Conservation (phyloP, 2,329 filamentous ascomycete genomes). For the Neobulgaria alba region DNA sequence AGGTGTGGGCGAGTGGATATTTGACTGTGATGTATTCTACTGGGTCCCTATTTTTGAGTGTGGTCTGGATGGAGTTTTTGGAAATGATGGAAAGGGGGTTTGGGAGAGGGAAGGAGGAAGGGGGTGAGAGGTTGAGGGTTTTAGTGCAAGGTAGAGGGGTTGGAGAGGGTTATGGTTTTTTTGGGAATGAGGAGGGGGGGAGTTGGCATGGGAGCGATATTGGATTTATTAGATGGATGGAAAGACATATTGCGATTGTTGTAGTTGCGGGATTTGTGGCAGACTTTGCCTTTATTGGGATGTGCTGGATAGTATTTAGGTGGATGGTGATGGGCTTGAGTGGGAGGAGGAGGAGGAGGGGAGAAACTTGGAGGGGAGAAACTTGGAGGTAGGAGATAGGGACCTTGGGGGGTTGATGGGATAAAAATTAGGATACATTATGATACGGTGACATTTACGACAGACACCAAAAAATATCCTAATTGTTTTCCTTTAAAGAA, state of each 20-base stretch:
- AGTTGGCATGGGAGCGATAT: constrained; percentile 36
- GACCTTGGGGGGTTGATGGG: neutral
- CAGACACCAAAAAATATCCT: too few species aligned
- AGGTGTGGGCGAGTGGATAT: constrained; percentile 50
- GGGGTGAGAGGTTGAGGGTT: constrained; percentile 45
- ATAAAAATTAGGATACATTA: neutral
- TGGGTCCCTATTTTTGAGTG: constrained; percentile 62
- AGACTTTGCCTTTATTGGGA: constrained; percentile 1
- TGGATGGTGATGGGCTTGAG: neutral
- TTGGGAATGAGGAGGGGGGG: constrained; percentile 36
- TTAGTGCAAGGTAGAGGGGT: constrained; percentile 62
- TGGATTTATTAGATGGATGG: constrained; percentile 34
- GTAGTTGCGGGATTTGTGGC: constrained; percentile 17
- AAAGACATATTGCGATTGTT: constrained; percentile 24
- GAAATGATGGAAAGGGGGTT: too few species aligned
- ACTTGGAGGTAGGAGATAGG: neutral
- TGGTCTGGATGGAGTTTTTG: constrained; percentile 65
- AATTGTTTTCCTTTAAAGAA: too few species aligned
- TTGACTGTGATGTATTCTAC: constrained; percentile 71
- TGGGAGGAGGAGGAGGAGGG: neutral
- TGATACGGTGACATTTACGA: too few species aligned
- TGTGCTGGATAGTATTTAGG: constrained; percentile 1
- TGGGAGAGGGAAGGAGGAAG: neutral
- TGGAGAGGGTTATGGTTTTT: constrained; percentile 58
- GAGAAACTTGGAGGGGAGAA: neutral